Base-by-base conservation (phyloP, 441 rosid genomes). In the Sinapis alba region DNA sequence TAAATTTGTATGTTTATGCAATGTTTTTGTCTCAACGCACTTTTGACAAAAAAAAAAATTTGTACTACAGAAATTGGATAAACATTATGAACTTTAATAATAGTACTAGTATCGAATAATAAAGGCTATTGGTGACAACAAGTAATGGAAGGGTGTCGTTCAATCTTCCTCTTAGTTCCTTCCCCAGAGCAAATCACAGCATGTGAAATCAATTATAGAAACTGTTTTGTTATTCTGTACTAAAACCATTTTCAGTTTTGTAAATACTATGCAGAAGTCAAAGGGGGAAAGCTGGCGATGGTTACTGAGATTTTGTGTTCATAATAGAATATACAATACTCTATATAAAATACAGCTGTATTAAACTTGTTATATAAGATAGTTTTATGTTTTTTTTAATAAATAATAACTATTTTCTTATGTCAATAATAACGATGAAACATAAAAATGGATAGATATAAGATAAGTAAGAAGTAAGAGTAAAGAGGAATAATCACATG, bases 401-500 rank as follows among this genome's bases (percentile, higher is more conserved):
- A 41, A 41, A 41, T 41, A 41, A 16, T 41, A 13, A 36, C 43
- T 41, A 12, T 41, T 12, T 12, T 32, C 11, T 13, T 41, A 38
- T 12, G 36, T 7, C 36, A 32, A 32, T 8, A 32, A 7, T 32
- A 6, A 38, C 43, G 43, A 36, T 36, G 10, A 11, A 9, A 38
- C 10, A 38, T 36, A 36, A 34, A 34, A 36, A 36, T 36, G 43
- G 43, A 10, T 11, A 10, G 12, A 36, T 38, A 38, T 43, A 7
- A 47, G 54, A 47, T 47, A 47, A 47, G 16, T 16, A 16, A 7
- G 70, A 76, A 62, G 65, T 62, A 58, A 53, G 65, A 68, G 71
- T 63, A 69, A 76, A 76, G 74, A 51, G 53, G 79, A 69, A 70
- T 56, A 41, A 76, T 76, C 71, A 76, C 75, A 74, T 70, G 75